Evolutionary conservation across 2,329 filamentous ascomycete species (phyloP), one percentile per base, ranked within the genome.

Genomic region (Ophiostoma triangulosporum): DNA sequence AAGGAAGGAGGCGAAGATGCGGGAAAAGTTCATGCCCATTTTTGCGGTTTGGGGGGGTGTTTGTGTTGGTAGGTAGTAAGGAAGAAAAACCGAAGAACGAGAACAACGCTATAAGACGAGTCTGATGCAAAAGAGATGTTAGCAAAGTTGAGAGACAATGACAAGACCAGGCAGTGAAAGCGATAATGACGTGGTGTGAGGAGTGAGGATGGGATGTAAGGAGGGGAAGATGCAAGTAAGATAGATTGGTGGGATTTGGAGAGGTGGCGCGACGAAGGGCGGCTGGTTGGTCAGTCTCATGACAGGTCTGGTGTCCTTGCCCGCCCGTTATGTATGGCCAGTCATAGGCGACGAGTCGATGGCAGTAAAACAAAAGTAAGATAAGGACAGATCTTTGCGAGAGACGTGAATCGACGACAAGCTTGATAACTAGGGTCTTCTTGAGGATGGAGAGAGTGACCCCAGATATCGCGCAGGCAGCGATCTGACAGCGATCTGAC

Each of bases 21-120:
- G 95, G 66, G 90, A 97, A 76, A 97, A 88, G 69, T 86, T 83
- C 73, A 97, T 81, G 94, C 93, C 93, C 93, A 98, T 98, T 73
- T 73, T 90, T 76, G 79, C 78, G 77, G 72, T 65, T 57, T 20
- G 17, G 32, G 46, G n/a, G 29, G 29, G 17, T 20, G 29, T 12
- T 48, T 15, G 27, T 31, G 46, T 32, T 31, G 46, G 17, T 24
- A 48, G 43, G 17, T 33, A 45, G 27, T 38, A 48, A 33, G 27
- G 48, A 43, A 32, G 11, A 14, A 29, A n/a, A 17, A 33, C 26
- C 17, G 31, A 36, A 11, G 45, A 51, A 49, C 50, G 50, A 55
- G 50, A 53, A 32, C 35, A 38, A 33, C 50, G 54, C 50, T 45
- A 2, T 17, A 11, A 43, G 26, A 46, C 24, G 43, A 29, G 43